Base-by-base conservation (phyloP, 2,329 filamentous ascomycete genomes). In the Emergomyces africanus region DNA sequence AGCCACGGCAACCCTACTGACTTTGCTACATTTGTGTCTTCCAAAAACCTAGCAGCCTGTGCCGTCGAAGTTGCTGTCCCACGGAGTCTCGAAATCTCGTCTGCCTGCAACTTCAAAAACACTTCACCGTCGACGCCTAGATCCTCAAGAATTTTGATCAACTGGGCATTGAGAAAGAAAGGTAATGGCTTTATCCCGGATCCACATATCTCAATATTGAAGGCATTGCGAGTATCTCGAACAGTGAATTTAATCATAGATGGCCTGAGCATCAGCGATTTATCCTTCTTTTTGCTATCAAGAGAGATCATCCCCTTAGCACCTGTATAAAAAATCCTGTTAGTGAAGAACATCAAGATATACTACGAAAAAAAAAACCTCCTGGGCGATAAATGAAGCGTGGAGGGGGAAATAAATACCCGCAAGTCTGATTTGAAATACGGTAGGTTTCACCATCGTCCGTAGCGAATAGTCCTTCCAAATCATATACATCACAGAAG, bases 61-160 rank as follows among this genome's bases (percentile, higher is more conserved):
- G 77, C 67, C 0, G 81, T 75, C 23, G 77, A 80, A 0, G 78
- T 72, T 0, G 85, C 85, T 53, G 87, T 82, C 12, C 72, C 71
- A 2, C 83, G 79, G 4, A 95, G 74, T 14, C 79, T 74, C 0
- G 78, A 64, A 3, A 94, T 72, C 33, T 85, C 85, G n/a, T 75
- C 73, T 0, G 77, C 74, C 69, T 94, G 89, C 0, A 89, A 72
- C 0, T 77, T 66, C 12, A 86, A 67, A 63, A 95, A 92, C 69
- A 81, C 86, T 0, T 71, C 59, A 0, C 74, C 67, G 0, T 77
- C 68, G 0, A 87, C 83, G 0, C 80, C 79, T 70, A 92, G 83
- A 64, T 95, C 90, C 67, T 95, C 90, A 0, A 95, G 71, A 5
- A 95, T 90, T 69, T 95, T 95, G 73, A 95, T 90, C 61, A 91